Conservation (phyloP, 2,329 filamentous ascomycete species). For the Talaromyces rugulosus region DNA sequence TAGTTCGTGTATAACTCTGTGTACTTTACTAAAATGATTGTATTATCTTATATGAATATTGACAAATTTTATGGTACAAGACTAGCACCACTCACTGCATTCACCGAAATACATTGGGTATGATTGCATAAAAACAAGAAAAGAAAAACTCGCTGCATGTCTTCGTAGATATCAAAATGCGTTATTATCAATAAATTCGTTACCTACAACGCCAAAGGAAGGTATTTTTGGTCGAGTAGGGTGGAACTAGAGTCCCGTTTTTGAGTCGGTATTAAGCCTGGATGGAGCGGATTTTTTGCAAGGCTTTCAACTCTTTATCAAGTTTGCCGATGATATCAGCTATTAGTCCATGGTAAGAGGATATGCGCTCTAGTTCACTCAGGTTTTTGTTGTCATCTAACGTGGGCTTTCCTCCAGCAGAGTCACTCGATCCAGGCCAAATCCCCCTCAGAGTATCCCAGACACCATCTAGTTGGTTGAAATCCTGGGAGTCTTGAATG, state of each 20-base stretch:
- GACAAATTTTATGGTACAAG: not conserved
- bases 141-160: not conserved
- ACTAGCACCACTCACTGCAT: not conserved
- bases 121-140: not conserved
- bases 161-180: not conserved
- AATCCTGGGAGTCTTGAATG: not conserved
- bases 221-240: not conserved
- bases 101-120: not conserved
- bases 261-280: constrained; percentile 2
- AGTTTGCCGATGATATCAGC: constrained; percentile 8
- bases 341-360: constrained; percentile 2
- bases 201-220: not conserved
- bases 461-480: not conserved
- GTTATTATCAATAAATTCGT: not conserved
- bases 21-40: not conserved
- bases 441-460: not conserved
- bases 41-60: not conserved
- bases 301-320: constrained; percentile 11
- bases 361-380: constrained; percentile 4
- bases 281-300: constrained; percentile 11
- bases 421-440: not conserved
- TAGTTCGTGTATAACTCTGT: not conserved
- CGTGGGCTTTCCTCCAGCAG: not conserved
- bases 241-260: not conserved
- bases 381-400: not conserved